Evolutionary conservation across 2,329 filamentous ascomycete genomes (phyloP), one percentile per base, ranked within the genome.

Genomic region (Domatiomyces globalis): DNA sequence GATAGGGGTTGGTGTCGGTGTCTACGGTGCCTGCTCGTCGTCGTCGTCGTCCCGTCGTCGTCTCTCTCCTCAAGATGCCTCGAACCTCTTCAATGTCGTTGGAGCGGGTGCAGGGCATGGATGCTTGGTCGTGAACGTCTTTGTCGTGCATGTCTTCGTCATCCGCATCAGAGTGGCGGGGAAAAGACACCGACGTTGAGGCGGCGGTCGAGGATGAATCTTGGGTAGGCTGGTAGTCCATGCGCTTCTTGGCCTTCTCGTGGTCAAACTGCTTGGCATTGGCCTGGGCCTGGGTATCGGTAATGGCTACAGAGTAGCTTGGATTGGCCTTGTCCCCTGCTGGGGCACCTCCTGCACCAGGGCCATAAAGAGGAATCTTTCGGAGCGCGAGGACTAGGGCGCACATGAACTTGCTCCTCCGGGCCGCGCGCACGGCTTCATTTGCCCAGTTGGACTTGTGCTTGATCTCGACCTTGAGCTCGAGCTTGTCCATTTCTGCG

Each of bases 391-490:
- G 69, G 4, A 92, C 83, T 53, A 98, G 73, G 0, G 92, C 92
- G 64, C 89, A 95, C 81, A 96, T 94, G 71, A 98, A 96, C 69
- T 95, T 96, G 66, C 85, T 94, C 54, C 90, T 82, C 49, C 89
- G 81, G 5, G 84, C 78, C 17, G 83, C 83, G 43, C 89, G 84
- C 43, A 95, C 77, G 1, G 79, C 76, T 60, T 95, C 90, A 67
- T 95, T 88, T 60, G 87, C 80, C 85, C 86, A 90, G 70, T 90
- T 92, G 52, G 83, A 87, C 71, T 96, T 96, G 75, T 96, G 88
- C 63, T 84, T 81, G 63, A 95, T 88, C 61, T 85, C 83, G 42
- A 95, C 75, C 61, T 81, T 81, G 51, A 98, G 78, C 60, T 85
- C 78, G 48, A 96, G 74, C 71, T 95, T 95, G 69, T 94, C 86